Conservation (phyloP, 495 filamentous ascomycete genomes). For the Aspergillus funiculosus region DNA sequence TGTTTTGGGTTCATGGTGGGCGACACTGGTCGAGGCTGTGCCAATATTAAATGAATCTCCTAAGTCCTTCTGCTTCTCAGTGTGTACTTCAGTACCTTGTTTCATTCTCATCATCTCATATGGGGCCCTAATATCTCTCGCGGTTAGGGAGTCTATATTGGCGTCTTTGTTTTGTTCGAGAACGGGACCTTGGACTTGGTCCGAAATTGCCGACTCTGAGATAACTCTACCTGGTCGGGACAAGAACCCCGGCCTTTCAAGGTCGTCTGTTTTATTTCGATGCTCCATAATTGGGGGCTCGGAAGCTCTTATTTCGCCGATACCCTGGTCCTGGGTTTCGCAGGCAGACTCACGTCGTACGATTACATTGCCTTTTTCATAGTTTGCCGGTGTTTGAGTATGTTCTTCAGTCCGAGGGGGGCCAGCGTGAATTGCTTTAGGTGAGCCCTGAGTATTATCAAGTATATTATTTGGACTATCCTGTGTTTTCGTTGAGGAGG, state of each 20-base stretch:
- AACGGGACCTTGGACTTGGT: neutral
- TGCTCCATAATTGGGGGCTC: neutral
- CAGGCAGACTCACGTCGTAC: neutral
- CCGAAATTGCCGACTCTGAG: neutral
- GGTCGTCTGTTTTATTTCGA: neutral
- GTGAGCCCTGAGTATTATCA: neutral
- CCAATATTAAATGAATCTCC: neutral
- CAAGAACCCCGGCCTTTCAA: conserved; percentile 1
- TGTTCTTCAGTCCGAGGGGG: neutral
- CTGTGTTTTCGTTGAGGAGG: neutral
- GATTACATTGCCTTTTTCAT: neutral
- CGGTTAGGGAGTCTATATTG: conserved; percentile 39
- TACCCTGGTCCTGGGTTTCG: neutral
- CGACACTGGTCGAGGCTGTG: too few relatives aligned
- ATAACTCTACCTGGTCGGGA: neutral
- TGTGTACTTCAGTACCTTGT: conserved; percentile 19
- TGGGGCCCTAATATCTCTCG: conserved; percentile 46
- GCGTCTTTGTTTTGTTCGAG: conserved; percentile 20
- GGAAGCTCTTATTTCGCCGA: neutral
- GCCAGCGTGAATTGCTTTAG: neutral
- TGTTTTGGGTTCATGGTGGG: too few relatives aligned
- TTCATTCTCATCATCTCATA: conserved; percentile 27
- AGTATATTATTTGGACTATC: neutral
- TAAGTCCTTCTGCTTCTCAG: neutral
- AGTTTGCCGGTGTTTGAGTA: neutral